phyloP scores from a whole-genome alignment of 2,329 filamentous ascomycete genomes.

The Lachnellula hyalina region DNA sequence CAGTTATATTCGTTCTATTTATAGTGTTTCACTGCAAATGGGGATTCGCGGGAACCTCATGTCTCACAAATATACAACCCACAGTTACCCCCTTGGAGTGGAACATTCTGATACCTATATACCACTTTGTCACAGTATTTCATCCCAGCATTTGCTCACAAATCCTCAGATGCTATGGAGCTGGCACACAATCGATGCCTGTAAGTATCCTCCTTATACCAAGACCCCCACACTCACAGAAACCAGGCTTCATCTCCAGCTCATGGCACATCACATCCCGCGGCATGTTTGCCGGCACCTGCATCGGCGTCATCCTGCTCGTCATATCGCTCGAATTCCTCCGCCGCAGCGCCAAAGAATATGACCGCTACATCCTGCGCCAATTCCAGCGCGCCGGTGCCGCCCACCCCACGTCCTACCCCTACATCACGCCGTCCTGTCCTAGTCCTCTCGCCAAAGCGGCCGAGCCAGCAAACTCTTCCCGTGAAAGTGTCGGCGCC shows the following conservation, averaged over 20 bases:
- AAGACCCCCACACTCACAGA: background rate
- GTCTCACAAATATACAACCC: too few species aligned
- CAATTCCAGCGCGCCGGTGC: constrained; percentile 39
- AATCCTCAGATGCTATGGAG: constrained; percentile 69
- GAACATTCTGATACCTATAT: too few species aligned
- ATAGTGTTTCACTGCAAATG: background rate
- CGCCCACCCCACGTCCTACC: constrained; percentile 9
- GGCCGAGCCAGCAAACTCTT: background rate
- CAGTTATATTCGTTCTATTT: too few species aligned
- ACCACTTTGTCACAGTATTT: background rate
- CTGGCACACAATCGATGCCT: constrained; percentile 66
- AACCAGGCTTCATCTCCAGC: constrained; percentile 54
- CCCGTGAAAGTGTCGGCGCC: background rate
- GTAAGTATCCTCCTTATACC: constrained; percentile 26
- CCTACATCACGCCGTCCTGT: background rate
- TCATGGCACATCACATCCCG: constrained; percentile 65
- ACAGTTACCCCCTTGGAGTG: too few species aligned
- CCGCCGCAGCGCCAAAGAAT: constrained; percentile 65
- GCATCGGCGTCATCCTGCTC: constrained; percentile 72
- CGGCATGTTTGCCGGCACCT: constrained; percentile 73
- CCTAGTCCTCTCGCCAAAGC: background rate
- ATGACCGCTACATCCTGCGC: constrained; percentile 60
- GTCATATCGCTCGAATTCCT: constrained; percentile 68
- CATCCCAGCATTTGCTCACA: background rate
- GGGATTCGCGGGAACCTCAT: too few species aligned